Evolutionary conservation across 805 yeast genomes (phyloP), one percentile per base, ranked within the genome.

Genomic region (Metschnikowia noctiluminum): DNA sequence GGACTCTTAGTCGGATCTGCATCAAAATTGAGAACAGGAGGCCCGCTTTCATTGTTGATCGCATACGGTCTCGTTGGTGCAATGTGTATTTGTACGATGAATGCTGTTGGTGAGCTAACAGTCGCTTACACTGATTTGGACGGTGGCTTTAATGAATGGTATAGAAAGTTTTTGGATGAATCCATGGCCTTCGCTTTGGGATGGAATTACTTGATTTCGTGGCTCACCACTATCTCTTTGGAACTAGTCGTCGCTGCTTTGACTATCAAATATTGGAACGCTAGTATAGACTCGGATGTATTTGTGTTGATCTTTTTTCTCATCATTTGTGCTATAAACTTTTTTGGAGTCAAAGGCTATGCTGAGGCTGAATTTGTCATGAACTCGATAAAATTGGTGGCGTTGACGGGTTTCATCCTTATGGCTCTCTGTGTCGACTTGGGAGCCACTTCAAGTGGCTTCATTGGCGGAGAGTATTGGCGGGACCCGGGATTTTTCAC

Each of bases 181-280:
- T 62, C 68, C 16, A 43, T 68, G 38, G 74, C 68, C 12, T 69
- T 69, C 53, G 68, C 71, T 2, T 50, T 67, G 37, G 73, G 72
- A 7, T 68, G 71, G 71, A 68, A 67, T 53, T 69, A 63, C 58
- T 67, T 61, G 51, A 56, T 57, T 46, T 70, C 54, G 53, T 68
- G 65, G 65, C 47, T 48, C 15, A 52, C 57, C 34, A 50, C 56
- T 37, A 53, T 54, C 34, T 50, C 58, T 13, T 41, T 56, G 45
- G 60, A 56, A 45, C 48, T 56, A 43, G 60, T 56, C 21, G 53
- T 56, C 13, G 60, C 60, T 2, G 51, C 58, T 7, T 74, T 81
- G 71, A 81, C 86, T 26, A 73, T 83, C 47, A 67, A 76, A 53
- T 82, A 70, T 62, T 83, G 88, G 88, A 66, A 72, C 2, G 51